Evolutionary conservation across 139 green algal species (phyloP).

Genomic region (Chloropicon primus): DNA sequence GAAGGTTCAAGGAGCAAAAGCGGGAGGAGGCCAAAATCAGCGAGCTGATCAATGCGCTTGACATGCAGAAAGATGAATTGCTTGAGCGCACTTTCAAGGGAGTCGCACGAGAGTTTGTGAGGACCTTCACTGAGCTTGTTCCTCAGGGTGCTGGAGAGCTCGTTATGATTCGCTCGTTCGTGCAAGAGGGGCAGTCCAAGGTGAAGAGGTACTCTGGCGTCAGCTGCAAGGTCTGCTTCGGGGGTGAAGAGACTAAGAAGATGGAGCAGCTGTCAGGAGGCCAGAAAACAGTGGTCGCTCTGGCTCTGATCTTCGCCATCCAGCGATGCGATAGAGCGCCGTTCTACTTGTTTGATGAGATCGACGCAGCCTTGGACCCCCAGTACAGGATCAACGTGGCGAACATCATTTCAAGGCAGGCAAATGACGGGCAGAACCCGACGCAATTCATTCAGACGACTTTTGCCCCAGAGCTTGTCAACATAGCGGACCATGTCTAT

Average conservation of each 20-base stretch:
- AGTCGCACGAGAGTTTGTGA: constrained; percentile 37
- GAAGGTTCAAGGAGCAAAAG: not conserved
- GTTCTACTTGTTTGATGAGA: constrained; percentile 99
- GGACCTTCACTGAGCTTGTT: constrained; percentile 74
- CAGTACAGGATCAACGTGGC: constrained; percentile 71
- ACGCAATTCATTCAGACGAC: constrained; percentile 98
- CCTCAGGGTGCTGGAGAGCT: constrained; percentile 57
- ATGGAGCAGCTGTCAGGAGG: constrained; percentile 87
- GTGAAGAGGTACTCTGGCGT: constrained; percentile 76
- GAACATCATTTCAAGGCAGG: constrained; percentile 59
- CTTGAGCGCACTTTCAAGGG: constrained; percentile 95
- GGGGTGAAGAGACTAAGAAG: constrained; percentile 49
- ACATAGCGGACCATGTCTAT: constrained; percentile 67
- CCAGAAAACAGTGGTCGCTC: constrained; percentile 94
- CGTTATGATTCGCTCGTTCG: constrained; percentile 41
- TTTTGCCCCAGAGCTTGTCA: constrained; percentile 84
- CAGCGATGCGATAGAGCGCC: constrained; percentile 84
- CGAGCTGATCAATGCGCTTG: constrained; percentile 72
- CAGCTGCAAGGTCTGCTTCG: constrained; percentile 48
- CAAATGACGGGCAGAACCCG: constrained; percentile 21
- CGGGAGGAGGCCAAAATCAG: constrained; percentile 48
- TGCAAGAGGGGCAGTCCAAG: not conserved
- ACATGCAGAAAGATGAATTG: constrained; percentile 91
- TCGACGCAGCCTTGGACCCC: constrained; percentile 94
- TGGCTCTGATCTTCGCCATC: constrained; percentile 98